Conservation (phyloP, 331 rosid species). For the Quercus lobata region DNA sequence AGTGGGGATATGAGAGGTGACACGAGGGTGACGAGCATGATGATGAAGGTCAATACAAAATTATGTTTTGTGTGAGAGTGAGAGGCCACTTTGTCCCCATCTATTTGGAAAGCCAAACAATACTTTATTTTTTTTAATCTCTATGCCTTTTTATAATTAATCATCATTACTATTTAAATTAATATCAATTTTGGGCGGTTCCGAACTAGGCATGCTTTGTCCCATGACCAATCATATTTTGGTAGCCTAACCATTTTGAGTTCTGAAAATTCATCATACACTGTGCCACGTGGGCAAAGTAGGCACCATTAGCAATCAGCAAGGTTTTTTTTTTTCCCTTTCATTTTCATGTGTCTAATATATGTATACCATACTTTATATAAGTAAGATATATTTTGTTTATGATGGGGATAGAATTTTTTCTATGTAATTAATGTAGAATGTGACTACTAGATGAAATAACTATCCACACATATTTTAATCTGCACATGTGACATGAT, state of each 20-base stretch:
- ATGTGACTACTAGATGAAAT: too few species aligned
- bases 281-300: conserved; percentile 9
- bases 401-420: too few species aligned
- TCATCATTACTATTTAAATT: conserved; percentile 3
- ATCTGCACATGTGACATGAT: too few species aligned
- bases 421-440: too few species aligned
- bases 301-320: not conserved
- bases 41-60: conserved; percentile 26
- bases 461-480: too few species aligned
- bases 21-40: conserved; percentile 32
- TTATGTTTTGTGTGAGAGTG: conserved; percentile 23
- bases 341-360: not conserved
- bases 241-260: conserved; percentile 33
- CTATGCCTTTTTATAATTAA: not conserved
- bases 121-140: not conserved
- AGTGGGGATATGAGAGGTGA: conserved; percentile 17
- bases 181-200: conserved; percentile 39
- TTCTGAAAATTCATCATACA: not conserved
- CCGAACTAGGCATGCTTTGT: conserved; percentile 25
- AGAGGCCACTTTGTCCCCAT: conserved; percentile 36
- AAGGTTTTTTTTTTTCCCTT: not conserved
- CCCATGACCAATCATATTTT: conserved; percentile 12
- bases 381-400: not conserved
- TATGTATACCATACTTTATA: not conserved
- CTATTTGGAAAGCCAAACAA: conserved; percentile 22